phyloP scores from a whole-genome alignment of 23 red algal species.

The Pyropia haitanensis region DNA sequence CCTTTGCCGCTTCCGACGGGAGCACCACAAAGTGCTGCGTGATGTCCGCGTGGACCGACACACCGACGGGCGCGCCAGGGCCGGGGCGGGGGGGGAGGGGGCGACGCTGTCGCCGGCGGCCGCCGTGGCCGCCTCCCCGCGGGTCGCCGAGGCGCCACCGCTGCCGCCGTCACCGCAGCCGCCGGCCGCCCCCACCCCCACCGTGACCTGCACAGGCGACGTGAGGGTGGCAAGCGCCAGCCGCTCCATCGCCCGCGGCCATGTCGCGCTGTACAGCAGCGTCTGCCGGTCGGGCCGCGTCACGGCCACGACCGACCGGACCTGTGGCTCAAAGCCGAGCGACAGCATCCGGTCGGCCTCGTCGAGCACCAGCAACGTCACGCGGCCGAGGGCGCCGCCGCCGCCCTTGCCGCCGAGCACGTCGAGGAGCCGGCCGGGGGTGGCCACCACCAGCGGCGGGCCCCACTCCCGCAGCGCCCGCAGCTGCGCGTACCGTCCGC shows the following conservation, averaged over 20 bases:
- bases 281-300: constrained; percentile 69
- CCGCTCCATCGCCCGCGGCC: constrained; percentile 29
- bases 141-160: not conserved
- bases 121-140: not conserved
- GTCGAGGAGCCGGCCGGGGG: constrained; percentile 83
- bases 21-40: constrained; percentile 34
- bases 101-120: not conserved
- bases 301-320: constrained; percentile 49
- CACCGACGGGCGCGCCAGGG: constrained; percentile 9
- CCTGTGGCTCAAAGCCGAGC: constrained; percentile 71
- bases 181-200: not conserved
- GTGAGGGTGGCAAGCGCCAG: constrained; percentile 24
- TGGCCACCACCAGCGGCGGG: constrained; percentile 50
- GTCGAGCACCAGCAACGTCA: constrained; percentile 69
- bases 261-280: constrained; percentile 61
- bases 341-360: constrained; percentile 86
- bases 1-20: constrained; percentile 18
- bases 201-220: not conserved
- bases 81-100: not conserved
- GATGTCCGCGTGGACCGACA: constrained; percentile 32
- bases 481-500: constrained; percentile 59
- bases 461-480: constrained; percentile 46
- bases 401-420: constrained; percentile 51
- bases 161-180: not conserved
- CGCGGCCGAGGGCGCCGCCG: constrained; percentile 30